Evolutionary conservation across 371 early-diverging fungal genomes (phyloP).

Genomic region (Smittium mucronatum): DNA sequence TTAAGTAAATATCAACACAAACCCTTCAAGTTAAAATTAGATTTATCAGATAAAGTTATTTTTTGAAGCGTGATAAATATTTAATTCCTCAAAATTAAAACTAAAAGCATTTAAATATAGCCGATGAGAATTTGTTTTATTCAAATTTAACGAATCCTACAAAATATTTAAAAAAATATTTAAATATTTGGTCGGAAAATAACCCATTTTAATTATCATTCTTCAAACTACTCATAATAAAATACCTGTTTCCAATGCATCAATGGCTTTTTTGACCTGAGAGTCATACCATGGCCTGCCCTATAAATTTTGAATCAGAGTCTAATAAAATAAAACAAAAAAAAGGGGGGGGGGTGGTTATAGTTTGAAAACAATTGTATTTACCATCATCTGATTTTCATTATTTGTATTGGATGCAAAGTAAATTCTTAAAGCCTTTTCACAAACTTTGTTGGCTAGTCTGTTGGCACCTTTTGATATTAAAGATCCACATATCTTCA

Average conservation of each 20-base stretch:
- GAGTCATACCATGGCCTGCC: slow-evolving; percentile 5
- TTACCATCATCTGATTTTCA: neutral
- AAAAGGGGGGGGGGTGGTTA: too few relatives aligned
- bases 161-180: too few relatives aligned
- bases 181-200: too few relatives aligned
- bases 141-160: too few relatives aligned
- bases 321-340: neutral
- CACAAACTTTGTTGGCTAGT: slow-evolving; percentile 46
- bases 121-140: too few relatives aligned
- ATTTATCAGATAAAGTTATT: too few relatives aligned
- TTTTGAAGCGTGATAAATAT: too few relatives aligned
- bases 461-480: slow-evolving; percentile 39
- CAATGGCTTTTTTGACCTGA: neutral
- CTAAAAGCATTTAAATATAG: too few relatives aligned
- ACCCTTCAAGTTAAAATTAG: too few relatives aligned
- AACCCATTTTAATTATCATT: neutral
- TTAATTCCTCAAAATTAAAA: too few relatives aligned
- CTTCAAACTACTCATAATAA: neutral
- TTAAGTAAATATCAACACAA: too few relatives aligned
- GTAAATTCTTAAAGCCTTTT: slow-evolving; percentile 41
- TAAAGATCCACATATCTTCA: slow-evolving; percentile 37
- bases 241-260: neutral
- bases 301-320: neutral
- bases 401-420: slow-evolving; percentile 20
- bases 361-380: too few relatives aligned